Conservation (phyloP, 495 filamentous ascomycete species). For the Monascus purpureus region DNA sequence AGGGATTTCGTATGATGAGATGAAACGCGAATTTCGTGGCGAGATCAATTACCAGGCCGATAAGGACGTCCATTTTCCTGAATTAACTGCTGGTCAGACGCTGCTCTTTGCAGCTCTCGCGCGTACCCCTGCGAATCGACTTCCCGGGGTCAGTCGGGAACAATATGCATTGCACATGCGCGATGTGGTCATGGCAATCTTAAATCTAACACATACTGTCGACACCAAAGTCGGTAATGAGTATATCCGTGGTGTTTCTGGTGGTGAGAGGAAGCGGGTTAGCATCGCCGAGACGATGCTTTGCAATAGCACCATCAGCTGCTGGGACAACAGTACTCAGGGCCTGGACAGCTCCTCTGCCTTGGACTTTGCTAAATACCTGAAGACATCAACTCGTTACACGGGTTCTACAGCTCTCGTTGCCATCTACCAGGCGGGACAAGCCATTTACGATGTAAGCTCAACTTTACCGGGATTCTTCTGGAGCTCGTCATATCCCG, state of each 20-base stretch:
- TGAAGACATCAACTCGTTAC: constrained; percentile 52
- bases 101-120: constrained; percentile 62
- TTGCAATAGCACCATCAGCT: constrained; percentile 53
- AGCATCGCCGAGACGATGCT: constrained; percentile 63
- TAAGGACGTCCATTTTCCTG: constrained; percentile 71
- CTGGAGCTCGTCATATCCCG: constrained; percentile 1
- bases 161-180: constrained; percentile 51
- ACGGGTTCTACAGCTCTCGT: constrained; percentile 52
- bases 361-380: constrained; percentile 60
- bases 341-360: constrained; percentile 72
- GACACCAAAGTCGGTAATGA: constrained; percentile 73
- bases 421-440: constrained; percentile 76
- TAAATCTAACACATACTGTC: constrained; percentile 61
- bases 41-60: constrained; percentile 75
- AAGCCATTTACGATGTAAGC: constrained; percentile 52
- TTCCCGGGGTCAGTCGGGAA: constrained; percentile 41
- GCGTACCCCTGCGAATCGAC: constrained; percentile 47
- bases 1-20: constrained; percentile 35
- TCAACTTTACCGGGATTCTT: background rate
- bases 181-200: constrained; percentile 68
- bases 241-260: constrained; percentile 63
- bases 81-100: constrained; percentile 66
- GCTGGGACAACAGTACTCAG: constrained; percentile 71
- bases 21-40: constrained; percentile 57
- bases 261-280: constrained; percentile 73